phyloP scores from a whole-genome alignment of 225 moss, liverwort and hornwort species.

The Thuidium tamariscinum region DNA sequence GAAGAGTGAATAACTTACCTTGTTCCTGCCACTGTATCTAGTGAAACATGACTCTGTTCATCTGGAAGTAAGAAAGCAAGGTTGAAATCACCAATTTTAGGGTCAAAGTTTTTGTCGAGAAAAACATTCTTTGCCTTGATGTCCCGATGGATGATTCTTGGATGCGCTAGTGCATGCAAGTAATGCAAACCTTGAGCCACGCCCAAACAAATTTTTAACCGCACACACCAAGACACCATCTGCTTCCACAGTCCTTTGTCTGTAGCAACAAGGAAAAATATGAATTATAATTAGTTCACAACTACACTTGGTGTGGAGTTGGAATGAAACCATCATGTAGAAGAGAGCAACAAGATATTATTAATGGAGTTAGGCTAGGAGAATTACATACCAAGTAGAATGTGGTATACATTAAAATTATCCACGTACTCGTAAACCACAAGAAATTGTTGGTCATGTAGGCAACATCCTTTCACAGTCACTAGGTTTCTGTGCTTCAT shows the following conservation, averaged over 20 bases:
- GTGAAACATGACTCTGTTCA: not conserved
- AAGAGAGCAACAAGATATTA: not conserved
- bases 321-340: not conserved
- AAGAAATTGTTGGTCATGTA: not conserved
- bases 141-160: not conserved
- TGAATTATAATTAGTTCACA: not conserved
- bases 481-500: not conserved
- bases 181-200: not conserved
- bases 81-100: not conserved
- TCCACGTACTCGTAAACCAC: not conserved
- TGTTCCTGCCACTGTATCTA: fast-evolving
- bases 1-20: not conserved
- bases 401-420: not conserved
- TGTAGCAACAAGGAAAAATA: not conserved
- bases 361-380: not conserved
- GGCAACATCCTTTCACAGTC: not conserved
- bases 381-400: not conserved
- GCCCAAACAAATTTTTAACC: not conserved
- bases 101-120: not conserved
- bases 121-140: not conserved
- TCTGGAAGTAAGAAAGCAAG: not conserved
- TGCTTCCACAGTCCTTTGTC: not conserved
- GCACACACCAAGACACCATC: not conserved
- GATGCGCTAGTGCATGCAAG: not conserved
- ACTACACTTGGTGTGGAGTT: not conserved